phyloP scores from a whole-genome alignment of 2,329 filamentous ascomycete species.

The Penicillium psychrosexuale region DNA sequence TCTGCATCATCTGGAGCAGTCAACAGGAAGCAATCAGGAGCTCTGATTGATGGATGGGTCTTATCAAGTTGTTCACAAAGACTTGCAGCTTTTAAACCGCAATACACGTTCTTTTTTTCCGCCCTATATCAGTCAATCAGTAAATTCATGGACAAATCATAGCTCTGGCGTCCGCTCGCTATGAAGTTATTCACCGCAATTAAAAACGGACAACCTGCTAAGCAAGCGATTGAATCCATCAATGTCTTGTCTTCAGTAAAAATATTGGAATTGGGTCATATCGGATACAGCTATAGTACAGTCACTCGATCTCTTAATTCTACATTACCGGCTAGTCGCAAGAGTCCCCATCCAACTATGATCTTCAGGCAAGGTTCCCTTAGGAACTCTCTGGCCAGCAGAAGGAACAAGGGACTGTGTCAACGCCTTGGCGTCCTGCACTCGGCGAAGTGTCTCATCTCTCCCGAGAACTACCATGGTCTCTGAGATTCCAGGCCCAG shows the following conservation, averaged over 20 bases:
- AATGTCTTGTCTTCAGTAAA: not conserved
- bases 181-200: not conserved
- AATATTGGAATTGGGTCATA: not conserved
- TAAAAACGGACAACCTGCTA: not conserved
- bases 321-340: constrained; percentile 12
- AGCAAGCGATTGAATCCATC: not conserved
- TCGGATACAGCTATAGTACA: constrained; percentile 1
- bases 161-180: not conserved
- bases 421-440: constrained; percentile 40
- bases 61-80: not conserved
- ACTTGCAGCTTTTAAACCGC: not conserved
- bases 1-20: not conserved
- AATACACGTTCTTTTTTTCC: not conserved
- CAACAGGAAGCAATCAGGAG: not conserved
- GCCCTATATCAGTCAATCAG: not conserved
- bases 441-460: constrained; percentile 47
- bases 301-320: not conserved
- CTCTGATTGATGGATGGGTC: not conserved
- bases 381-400: constrained; percentile 20
- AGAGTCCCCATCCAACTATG: constrained; percentile 37
- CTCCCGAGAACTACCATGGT: constrained; percentile 57
- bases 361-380: constrained; percentile 23
- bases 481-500: constrained; percentile 53
- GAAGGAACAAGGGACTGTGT: constrained; percentile 24
- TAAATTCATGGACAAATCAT: not conserved